A percentile compares a stretch with the other conserved stretches of the same genome.
These are phyloP conservation scores for Penicillium sp. DNA, from an alignment of 2,329 filamentous ascomycete species.

Conservation along the genomic window DNA sequence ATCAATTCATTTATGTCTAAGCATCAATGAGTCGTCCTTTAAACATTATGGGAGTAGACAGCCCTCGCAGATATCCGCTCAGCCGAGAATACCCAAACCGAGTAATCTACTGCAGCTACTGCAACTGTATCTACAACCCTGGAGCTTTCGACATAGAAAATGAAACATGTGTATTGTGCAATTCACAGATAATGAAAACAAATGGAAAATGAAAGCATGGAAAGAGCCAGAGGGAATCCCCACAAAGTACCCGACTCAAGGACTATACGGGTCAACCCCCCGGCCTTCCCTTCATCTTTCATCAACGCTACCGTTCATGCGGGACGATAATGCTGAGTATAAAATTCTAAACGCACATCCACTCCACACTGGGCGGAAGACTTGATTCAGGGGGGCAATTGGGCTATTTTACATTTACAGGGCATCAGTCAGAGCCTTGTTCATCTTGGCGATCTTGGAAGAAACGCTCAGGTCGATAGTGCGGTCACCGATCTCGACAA, in stretches of 20 bases:
- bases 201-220: slow-evolving; percentile 21
- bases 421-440: slow-evolving; percentile 96
- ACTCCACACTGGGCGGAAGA: slow-evolving; percentile 12
- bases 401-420: slow-evolving; percentile 69
- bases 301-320: slow-evolving; percentile 30
- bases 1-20: neutral
- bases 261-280: neutral
- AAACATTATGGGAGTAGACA: too few species aligned
- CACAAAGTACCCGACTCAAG: too few species aligned
- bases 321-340: slow-evolving; percentile 24
- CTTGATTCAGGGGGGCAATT: slow-evolving; percentile 6
- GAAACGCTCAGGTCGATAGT: slow-evolving; percentile 98
- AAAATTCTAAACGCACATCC: slow-evolving; percentile 20
- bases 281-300: slow-evolving; percentile 12
- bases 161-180: slow-evolving; percentile 27
- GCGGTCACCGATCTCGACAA: slow-evolving; percentile 96
- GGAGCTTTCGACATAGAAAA: slow-evolving; percentile 4
- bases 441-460: slow-evolving; percentile 93
- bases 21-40: too few species aligned
- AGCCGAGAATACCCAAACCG: neutral
- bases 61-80: neutral
- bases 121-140: neutral
- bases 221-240: slow-evolving; percentile 4
- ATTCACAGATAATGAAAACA: slow-evolving; percentile 30
- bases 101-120: neutral